A percentile compares a stretch with the other conserved stretches of the same genome.
Conservation (phyloP, 352 stramenopile species). For the Phytophthora lateralis region DNA sequence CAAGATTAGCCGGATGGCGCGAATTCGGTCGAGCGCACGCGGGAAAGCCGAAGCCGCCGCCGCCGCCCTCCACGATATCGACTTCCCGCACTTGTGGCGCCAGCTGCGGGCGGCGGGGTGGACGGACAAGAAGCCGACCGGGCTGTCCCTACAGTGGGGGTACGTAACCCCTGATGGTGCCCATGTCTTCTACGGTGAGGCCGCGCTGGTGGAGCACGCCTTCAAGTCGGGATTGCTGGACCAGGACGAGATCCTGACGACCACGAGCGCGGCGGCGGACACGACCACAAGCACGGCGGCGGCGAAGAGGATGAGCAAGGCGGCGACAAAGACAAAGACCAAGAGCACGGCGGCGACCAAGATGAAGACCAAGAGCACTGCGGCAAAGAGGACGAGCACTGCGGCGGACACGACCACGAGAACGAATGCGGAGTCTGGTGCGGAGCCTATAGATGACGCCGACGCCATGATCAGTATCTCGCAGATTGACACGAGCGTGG, state of each 20-base stretch:
- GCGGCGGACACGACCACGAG: not conserved
- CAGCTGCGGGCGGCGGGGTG: conserved; percentile 15
- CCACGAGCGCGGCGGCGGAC: not conserved
- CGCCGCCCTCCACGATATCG: not conserved
- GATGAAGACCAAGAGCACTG: not conserved
- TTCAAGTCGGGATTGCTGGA: conserved; percentile 12
- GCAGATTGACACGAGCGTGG: conserved; percentile 19
- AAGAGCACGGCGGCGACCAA: not conserved
- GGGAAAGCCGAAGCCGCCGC: not conserved
- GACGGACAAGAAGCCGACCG: conserved; percentile 6
- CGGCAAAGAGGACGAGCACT: not conserved
- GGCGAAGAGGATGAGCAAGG: not conserved
- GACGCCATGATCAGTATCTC: not conserved
- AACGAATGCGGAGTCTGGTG: too few species aligned
- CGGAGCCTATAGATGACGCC: too few species aligned
- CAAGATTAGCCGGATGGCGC: conserved; percentile 12
- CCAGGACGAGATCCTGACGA: not conserved
- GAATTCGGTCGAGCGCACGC: conserved; percentile 1
- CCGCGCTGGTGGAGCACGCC: not conserved
- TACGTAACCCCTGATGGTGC: not conserved
- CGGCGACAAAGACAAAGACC: too few species aligned
- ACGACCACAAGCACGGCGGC: not conserved
- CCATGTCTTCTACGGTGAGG: conserved; percentile 3
- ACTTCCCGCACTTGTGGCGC: conserved; percentile 18
- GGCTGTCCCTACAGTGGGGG: conserved; percentile 5